Conservation (phyloP, 1,284 basidiomycete genomes). For the Marasmius sp. region DNA sequence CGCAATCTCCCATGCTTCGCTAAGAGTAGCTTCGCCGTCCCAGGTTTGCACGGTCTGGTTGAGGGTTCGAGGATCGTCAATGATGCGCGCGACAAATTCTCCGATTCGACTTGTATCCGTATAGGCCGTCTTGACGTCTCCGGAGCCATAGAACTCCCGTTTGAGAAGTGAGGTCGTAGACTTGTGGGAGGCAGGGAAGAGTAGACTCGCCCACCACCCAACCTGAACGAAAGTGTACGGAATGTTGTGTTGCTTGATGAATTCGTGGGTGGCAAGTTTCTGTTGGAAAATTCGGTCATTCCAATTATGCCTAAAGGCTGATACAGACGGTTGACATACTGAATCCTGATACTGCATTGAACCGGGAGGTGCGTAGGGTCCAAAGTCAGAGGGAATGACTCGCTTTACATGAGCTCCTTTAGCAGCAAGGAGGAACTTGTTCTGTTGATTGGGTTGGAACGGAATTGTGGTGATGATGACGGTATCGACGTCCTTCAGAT, state of each 20-base stretch:
- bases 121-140: background rate
- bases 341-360: background rate
- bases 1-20: conserved; percentile 1
- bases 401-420: background rate
- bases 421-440: background rate
- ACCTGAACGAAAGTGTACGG: conserved; percentile 4
- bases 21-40: conserved; percentile 2
- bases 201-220: background rate
- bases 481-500: background rate
- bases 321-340: background rate
- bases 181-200: background rate
- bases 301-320: background rate
- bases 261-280: background rate
- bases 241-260: background rate
- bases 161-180: background rate
- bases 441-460: background rate
- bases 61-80: conserved; percentile 5
- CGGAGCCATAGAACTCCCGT: background rate
- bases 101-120: background rate
- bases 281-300: background rate
- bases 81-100: background rate
- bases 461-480: background rate
- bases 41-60: conserved; percentile 1
- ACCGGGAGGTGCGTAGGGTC: background rate
- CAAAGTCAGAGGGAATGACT: conserved; percentile 1